A percentile compares a stretch with the other conserved stretches of the same genome.
Evolutionary conservation across 164 flowering plant genomes (phyloP).

Genomic region (Magnolia kwangsiensis): DNA sequence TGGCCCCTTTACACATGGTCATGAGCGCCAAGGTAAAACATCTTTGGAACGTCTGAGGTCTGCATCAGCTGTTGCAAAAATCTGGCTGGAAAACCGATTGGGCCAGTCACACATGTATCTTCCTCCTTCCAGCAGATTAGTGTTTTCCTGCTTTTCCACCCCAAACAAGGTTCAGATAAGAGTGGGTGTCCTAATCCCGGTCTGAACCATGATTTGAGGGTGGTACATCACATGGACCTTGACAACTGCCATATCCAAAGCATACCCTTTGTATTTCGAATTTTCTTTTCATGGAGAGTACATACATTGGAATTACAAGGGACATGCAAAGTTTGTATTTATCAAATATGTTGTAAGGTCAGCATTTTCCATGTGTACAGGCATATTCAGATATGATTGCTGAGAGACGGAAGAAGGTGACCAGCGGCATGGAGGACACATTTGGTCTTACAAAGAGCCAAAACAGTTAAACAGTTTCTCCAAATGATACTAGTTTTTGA

Average conservation of each 20-base stretch:
- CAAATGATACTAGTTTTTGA: not conserved
- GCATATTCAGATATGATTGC: conserved; percentile 73
- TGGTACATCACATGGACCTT: too few relatives aligned
- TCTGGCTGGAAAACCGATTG: too few relatives aligned
- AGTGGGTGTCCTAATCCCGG: too few relatives aligned
- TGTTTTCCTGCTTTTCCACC: too few relatives aligned
- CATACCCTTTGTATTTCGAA: not conserved
- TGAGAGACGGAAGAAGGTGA: conserved; percentile 58
- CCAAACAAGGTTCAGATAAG: too few relatives aligned
- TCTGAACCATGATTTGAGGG: too few relatives aligned
- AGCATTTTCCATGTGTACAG: conserved; percentile 28
- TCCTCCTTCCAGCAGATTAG: too few relatives aligned
- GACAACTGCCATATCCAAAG: not conserved
- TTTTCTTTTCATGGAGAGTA: not conserved
- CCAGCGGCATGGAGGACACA: conserved; percentile 66
- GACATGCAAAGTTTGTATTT: not conserved
- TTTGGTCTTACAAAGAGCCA: conserved; percentile 46
- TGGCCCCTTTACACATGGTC: too few relatives aligned
- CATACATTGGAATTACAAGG: not conserved
- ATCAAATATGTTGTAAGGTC: not conserved
- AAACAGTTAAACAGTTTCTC: conserved; percentile 2
- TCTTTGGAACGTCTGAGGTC: too few relatives aligned
- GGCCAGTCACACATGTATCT: too few relatives aligned
- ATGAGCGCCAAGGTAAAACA: too few relatives aligned
- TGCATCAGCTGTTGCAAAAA: too few relatives aligned